These are phyloP conservation scores for Chlorella ohadii DNA, from an alignment of 139 green algal species.

Conservation along the genomic window DNA sequence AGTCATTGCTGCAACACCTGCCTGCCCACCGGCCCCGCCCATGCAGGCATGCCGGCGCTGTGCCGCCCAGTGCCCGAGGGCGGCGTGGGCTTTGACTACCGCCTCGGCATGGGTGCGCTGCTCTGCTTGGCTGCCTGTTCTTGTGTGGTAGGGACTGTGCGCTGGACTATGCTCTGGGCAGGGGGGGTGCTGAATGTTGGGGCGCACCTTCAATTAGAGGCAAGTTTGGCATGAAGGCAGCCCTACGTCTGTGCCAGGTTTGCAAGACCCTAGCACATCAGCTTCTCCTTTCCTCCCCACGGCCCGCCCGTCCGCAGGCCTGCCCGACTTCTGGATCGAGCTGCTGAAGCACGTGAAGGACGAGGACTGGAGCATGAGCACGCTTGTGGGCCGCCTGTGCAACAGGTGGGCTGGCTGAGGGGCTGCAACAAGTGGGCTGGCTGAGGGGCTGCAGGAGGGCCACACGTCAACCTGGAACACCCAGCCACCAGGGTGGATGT, in stretches of 20 bases:
- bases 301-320: slow-evolving; percentile 14
- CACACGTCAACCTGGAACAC: no score
- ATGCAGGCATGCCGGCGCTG: slow-evolving; percentile 88
- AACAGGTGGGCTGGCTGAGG: slow-evolving; percentile 64
- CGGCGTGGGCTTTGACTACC: slow-evolving; percentile 95
- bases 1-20: no score
- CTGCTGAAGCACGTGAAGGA: slow-evolving; percentile 78
- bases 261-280: no score
- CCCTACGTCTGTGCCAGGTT: no score
- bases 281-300: no score
- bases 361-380: slow-evolving; percentile 86
- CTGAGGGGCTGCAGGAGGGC: no score
- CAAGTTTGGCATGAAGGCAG: no score
- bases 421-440: background rate
- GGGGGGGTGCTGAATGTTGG: no score
- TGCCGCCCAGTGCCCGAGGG: slow-evolving; percentile 88
- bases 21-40: no score
- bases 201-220: background rate
- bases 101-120: slow-evolving; percentile 85
- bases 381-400: slow-evolving; percentile 89
- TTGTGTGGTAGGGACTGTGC: no score
- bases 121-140: background rate
- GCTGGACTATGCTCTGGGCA: no score
- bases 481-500: no score
- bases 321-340: slow-evolving; percentile 93